A percentile compares a stretch with the other conserved stretches of the same genome.
These are phyloP conservation scores for Orychophragmus violaceus DNA, from an alignment of 345 rosid species.

Conservation along the genomic window DNA sequence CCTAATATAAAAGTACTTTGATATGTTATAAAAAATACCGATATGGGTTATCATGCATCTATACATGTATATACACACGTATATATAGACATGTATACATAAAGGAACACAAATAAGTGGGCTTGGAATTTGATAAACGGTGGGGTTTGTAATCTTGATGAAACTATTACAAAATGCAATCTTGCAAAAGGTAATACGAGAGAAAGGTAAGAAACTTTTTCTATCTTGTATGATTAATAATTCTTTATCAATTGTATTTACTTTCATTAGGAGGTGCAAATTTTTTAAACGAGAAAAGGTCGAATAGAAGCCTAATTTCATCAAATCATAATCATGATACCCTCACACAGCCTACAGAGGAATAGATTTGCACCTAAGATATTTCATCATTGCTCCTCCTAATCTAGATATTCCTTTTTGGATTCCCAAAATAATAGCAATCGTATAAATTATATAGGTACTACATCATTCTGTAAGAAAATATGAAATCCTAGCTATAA, in stretches of 20 bases:
- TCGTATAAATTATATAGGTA: constrained; percentile 5
- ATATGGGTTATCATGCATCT: not conserved
- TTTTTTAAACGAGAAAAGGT: constrained; percentile 34
- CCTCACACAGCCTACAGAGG: constrained; percentile 53
- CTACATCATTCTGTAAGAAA: constrained; percentile 3
- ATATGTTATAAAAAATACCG: not conserved
- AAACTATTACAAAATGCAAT: constrained; percentile 28
- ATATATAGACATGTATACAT: not conserved
- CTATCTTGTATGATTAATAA: constrained; percentile 16
- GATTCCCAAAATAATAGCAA: constrained; percentile 29
- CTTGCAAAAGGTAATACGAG: constrained; percentile 31
- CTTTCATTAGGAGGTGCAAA: not conserved
- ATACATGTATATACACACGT: not conserved
- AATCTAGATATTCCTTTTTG: constrained; percentile 27
- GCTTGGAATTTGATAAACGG: constrained; percentile 56
- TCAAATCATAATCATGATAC: constrained; percentile 66
- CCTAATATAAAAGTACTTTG: not conserved
- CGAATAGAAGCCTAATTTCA: constrained; percentile 60
- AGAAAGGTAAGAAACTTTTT: constrained; percentile 54
- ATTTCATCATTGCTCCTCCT: constrained; percentile 76
- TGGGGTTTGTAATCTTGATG: constrained; percentile 36
- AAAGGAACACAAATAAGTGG: constrained; percentile 19
- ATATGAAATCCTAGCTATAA: constrained; percentile 22
- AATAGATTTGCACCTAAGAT: constrained; percentile 84
- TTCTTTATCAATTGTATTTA: not conserved